Evolutionary conservation across 1,284 basidiomycete species (phyloP), one percentile per base, ranked within the genome.

Genomic region (Papiliotrema terrestris): DNA sequence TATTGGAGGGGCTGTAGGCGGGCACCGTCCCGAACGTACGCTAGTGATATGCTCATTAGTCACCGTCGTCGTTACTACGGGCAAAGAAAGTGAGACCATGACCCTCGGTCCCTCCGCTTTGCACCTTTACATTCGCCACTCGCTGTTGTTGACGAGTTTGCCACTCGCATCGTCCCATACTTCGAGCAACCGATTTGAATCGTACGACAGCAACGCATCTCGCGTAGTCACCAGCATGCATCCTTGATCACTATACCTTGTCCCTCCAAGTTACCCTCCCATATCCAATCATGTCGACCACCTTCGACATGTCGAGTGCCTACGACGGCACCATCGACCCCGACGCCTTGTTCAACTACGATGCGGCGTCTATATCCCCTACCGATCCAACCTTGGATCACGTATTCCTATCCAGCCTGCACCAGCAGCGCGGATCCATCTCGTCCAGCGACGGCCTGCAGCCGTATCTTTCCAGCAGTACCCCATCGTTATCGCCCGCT

Each of bases 401-500:
- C 38, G 52, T 41, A 13, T 37, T 45, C 35, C 25, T 32, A 35
- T 17, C 29, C 26, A 26, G 20, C 8, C 22, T 19, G 32, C 22
- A 50, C 23, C 5, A 15, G 2, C 32, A 29, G 37, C 8, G 23
- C 13, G 26, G 23, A 14, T 19, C 11, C 19, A n/a, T 19, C 11
- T 19, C 22, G 9, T 17, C 13, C 6, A 36, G 36, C 26, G 25
- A 49, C 6, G 22, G 19, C 43, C 1, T 45, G 2, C 41, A 52
- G 14, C 51, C 51, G 2, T 58, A 58, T 36, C 45, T 55, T 20
- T 61, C 54, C 11, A 52, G 60, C 17, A 32, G 57, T 13, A 61
- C 53, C 4, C 59, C 61, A n/a, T 52, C 61, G 1, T 63, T 59
- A 4, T 54, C 58, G 42, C 46, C 61, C 13, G 50, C 55, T 9